phyloP scores from a whole-genome alignment of 331 rosid species.

The Rhamnella rubrinervis region DNA sequence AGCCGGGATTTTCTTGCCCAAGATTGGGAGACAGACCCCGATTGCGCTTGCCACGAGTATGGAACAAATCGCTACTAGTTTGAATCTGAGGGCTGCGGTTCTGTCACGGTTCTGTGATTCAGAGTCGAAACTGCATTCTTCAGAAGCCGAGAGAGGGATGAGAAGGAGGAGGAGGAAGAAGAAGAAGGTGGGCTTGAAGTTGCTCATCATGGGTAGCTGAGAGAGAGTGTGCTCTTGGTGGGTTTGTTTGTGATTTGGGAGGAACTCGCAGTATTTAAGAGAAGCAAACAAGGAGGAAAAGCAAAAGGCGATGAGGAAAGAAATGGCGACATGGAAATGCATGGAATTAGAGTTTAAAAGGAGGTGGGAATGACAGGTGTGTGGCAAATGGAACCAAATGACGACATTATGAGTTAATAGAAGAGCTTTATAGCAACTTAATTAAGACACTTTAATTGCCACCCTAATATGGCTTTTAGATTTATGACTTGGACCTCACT shows the following conservation, averaged over 20 bases:
- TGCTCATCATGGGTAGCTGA: neutral
- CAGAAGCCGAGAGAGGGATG: neutral
- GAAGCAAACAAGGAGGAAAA: neutral
- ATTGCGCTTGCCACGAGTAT: constrained; percentile 61
- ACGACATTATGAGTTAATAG: neutral
- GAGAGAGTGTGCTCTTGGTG: neutral
- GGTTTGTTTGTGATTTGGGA: neutral
- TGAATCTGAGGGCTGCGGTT: constrained; percentile 40
- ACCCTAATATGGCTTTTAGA: no score
- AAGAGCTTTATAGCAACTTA: no score
- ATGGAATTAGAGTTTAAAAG: neutral
- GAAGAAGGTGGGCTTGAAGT: neutral
- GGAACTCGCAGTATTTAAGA: neutral
- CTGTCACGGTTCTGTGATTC: neutral
- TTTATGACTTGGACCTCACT: no score
- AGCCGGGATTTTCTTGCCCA: constrained; percentile 54
- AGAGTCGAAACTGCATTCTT: neutral
- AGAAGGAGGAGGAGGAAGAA: neutral
- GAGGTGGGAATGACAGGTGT: neutral
- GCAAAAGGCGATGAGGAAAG: neutral
- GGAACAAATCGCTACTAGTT: constrained; percentile 59
- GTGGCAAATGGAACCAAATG: neutral
- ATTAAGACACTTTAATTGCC: no score
- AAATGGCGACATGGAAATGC: constrained; percentile 3
- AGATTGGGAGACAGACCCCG: constrained; percentile 62